phyloP scores from a whole-genome alignment of 345 rosid species.

The Populus ilicifolia region DNA sequence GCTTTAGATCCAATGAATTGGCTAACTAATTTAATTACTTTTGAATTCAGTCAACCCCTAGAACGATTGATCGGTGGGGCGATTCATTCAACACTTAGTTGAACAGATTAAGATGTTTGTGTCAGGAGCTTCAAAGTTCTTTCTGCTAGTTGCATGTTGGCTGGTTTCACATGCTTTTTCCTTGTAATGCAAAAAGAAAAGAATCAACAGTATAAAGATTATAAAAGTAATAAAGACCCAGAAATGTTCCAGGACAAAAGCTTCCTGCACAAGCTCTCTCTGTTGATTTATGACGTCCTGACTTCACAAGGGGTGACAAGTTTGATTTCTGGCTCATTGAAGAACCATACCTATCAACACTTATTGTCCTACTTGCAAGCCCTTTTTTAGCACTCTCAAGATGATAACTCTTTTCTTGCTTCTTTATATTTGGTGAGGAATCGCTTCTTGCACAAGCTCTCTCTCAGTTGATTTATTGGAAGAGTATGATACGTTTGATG shows the following conservation, averaged over 20 bases:
- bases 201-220: no score
- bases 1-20: no score
- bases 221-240: no score
- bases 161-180: no score
- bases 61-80: no score
- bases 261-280: background rate
- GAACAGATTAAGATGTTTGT: no score
- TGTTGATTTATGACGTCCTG: constrained; percentile 18
- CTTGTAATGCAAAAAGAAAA: no score
- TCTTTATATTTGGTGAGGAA: background rate
- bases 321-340: background rate
- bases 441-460: background rate
- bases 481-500: constrained; percentile 12
- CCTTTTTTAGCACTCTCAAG: background rate
- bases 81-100: no score
- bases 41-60: no score
- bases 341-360: background rate
- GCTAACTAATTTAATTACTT: no score
- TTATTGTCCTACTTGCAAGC: background rate
- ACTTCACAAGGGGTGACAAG: constrained; percentile 6
- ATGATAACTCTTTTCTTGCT: background rate
- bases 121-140: no score
- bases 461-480: constrained; percentile 18
- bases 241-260: background rate
- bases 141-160: no score